Conservation (phyloP, 1,284 basidiomycete species). For the Athelia psychrophila region DNA sequence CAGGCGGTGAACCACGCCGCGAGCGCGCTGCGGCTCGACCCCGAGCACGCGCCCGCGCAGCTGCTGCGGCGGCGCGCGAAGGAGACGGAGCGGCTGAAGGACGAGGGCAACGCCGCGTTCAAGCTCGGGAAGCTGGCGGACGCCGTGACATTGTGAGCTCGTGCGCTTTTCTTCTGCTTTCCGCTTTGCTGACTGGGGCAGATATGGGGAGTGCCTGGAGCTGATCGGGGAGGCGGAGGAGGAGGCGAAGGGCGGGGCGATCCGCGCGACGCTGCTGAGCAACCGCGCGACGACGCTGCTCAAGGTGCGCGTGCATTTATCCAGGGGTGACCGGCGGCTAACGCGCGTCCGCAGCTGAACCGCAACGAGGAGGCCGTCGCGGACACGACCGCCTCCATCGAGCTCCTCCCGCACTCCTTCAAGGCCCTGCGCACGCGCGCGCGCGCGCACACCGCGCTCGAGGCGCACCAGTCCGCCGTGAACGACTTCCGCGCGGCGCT, state of each 20-base stretch:
- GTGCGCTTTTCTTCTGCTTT: neutral
- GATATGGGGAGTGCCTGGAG: slow-evolving; percentile 28
- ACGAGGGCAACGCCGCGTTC: slow-evolving; percentile 81
- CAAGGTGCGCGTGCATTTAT: slow-evolving; percentile 44
- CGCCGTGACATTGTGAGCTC: slow-evolving; percentile 47
- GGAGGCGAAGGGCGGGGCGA: slow-evolving; percentile 72
- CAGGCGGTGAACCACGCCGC: slow-evolving; percentile 73
- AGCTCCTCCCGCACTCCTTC: slow-evolving; percentile 65
- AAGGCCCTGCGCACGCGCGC: slow-evolving; percentile 87
- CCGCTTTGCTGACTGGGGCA: neutral
- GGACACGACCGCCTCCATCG: slow-evolving; percentile 70
- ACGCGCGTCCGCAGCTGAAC: slow-evolving; percentile 44
- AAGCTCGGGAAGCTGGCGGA: slow-evolving; percentile 60
- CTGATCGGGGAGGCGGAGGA: slow-evolving; percentile 59
- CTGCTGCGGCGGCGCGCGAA: slow-evolving; percentile 73
- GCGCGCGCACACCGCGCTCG: slow-evolving; percentile 71
- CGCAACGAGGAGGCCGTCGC: slow-evolving; percentile 64
- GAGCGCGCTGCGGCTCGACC: slow-evolving; percentile 77
- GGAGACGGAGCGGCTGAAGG: slow-evolving; percentile 79
- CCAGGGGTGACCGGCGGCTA: neutral
- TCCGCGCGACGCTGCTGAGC: slow-evolving; percentile 76
- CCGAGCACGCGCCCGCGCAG: slow-evolving; percentile 71
- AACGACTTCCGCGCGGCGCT: slow-evolving; percentile 78
- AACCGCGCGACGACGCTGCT: slow-evolving; percentile 83
- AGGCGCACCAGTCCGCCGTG: slow-evolving; percentile 72